These are phyloP conservation scores for Ehretia macrophylla DNA, from an alignment of 257 asterid species.

Conservation along the genomic window DNA sequence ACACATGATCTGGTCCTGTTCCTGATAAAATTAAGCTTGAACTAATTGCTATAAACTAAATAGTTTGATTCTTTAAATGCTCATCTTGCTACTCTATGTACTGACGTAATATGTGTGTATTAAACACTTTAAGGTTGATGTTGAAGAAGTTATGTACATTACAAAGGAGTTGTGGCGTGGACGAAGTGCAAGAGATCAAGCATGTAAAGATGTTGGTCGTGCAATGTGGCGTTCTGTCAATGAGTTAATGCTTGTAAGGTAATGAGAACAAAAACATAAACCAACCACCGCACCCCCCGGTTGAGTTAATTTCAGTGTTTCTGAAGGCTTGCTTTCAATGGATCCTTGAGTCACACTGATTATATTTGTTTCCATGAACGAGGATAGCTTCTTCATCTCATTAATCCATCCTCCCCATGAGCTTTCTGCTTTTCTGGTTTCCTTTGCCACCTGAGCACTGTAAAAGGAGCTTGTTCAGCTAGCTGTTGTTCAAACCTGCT, in stretches of 20 bases:
- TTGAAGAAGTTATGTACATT: conserved; percentile 77
- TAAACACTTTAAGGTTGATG: conserved; percentile 69
- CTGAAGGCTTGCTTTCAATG: too few relatives aligned
- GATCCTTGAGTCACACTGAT: too few relatives aligned
- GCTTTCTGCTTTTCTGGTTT: too few relatives aligned
- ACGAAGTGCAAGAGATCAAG: conserved; percentile 85
- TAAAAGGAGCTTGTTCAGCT: too few relatives aligned
- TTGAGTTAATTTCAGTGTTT: too few relatives aligned
- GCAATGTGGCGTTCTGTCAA: conserved; percentile 97
- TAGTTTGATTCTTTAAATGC: neutral
- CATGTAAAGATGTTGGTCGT: conserved; percentile 82
- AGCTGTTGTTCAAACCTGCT: too few relatives aligned
- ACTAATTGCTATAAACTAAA: neutral
- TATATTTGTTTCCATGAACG: too few relatives aligned
- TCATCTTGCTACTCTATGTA: neutral
- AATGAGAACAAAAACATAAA: neutral
- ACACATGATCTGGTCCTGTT: too few relatives aligned
- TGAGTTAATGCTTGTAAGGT: conserved; percentile 91
- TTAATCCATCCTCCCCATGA: too few relatives aligned
- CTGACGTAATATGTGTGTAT: conserved; percentile 2
- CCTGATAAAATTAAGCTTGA: neutral
- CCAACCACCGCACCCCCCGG: too few relatives aligned
- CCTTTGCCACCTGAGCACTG: too few relatives aligned
- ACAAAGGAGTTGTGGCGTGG: conserved; percentile 94
- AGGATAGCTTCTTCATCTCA: too few relatives aligned